Conservation (phyloP, 2,329 filamentous ascomycete genomes). For the Colletotrichum siamense region DNA sequence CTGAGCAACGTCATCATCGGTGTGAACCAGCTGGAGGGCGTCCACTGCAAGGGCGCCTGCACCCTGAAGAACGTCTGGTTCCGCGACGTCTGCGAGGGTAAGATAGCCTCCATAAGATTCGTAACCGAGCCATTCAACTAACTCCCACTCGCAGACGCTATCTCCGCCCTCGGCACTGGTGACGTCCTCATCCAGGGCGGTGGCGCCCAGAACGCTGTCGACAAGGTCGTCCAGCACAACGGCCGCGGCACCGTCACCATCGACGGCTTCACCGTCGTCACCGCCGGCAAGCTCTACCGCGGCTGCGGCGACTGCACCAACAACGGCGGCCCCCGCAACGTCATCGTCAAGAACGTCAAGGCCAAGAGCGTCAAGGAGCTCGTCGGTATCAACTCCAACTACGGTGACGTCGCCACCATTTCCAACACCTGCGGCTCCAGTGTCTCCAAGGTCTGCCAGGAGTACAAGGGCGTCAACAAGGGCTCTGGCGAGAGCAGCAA, state of each 20-base stretch:
- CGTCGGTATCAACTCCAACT: slow-evolving; percentile 47
- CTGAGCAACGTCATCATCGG: slow-evolving; percentile 61
- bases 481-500: slow-evolving; percentile 15
- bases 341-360: slow-evolving; percentile 22
- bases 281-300: slow-evolving; percentile 49
- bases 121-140: accelerated
- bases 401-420: slow-evolving; percentile 30
- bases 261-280: slow-evolving; percentile 40
- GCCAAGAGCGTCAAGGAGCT: slow-evolving; percentile 31
- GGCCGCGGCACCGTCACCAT: slow-evolving; percentile 34
- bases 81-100: slow-evolving; percentile 42
- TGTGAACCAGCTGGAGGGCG: slow-evolving; percentile 52
- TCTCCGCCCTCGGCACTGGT: slow-evolving; percentile 15
- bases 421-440: slow-evolving; percentile 26
- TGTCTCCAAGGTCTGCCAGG: slow-evolving; percentile 23
- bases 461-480: slow-evolving; percentile 24
- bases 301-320: slow-evolving; percentile 47
- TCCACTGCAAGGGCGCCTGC: slow-evolving; percentile 56
- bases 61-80: slow-evolving; percentile 43
- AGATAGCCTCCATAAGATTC: accelerated
- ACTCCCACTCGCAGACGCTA: not conserved
- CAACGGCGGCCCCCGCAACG: slow-evolving; percentile 21
- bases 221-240: slow-evolving; percentile 40
- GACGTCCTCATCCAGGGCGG: slow-evolving; percentile 32
- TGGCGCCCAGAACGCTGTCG: slow-evolving; percentile 35